phyloP scores from a whole-genome alignment of 441 rosid species.

The Erodium moschatum region DNA sequence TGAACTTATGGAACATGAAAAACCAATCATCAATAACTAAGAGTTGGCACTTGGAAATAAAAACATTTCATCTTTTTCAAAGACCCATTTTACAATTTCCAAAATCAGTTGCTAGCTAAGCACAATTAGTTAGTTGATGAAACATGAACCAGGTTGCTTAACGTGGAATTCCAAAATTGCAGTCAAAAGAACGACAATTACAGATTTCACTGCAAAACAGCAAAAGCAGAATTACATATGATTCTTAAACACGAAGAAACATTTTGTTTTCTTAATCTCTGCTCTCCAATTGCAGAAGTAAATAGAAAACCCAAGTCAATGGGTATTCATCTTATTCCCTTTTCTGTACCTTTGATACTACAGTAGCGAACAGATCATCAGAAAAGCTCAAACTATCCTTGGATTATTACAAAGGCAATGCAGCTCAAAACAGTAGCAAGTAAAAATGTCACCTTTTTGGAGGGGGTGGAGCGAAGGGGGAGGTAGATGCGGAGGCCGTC shows the following conservation, averaged over 20 bases:
- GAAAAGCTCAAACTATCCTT: not conserved
- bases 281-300: not conserved
- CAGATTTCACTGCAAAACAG: not conserved
- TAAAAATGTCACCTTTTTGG: slow-evolving; percentile 23
- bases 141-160: too few relatives aligned
- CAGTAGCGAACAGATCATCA: too few relatives aligned
- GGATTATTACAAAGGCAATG: not conserved
- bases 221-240: not conserved
- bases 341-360: not conserved
- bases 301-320: not conserved
- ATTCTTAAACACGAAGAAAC: not conserved
- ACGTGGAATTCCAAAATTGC: not conserved
- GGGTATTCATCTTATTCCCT: not conserved
- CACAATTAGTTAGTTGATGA: too few relatives aligned
- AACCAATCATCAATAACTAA: too few relatives aligned
- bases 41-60: too few relatives aligned
- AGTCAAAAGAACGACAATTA: not conserved
- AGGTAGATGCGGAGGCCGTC: slow-evolving; percentile 28
- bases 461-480: slow-evolving; percentile 25
- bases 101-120: too few relatives aligned
- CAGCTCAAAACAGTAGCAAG: not conserved
- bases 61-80: too few relatives aligned
- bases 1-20: too few relatives aligned
- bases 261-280: not conserved
- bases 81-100: too few relatives aligned